phyloP scores from a whole-genome alignment of 257 asterid species.

The Solanum bulbocastanum region DNA sequence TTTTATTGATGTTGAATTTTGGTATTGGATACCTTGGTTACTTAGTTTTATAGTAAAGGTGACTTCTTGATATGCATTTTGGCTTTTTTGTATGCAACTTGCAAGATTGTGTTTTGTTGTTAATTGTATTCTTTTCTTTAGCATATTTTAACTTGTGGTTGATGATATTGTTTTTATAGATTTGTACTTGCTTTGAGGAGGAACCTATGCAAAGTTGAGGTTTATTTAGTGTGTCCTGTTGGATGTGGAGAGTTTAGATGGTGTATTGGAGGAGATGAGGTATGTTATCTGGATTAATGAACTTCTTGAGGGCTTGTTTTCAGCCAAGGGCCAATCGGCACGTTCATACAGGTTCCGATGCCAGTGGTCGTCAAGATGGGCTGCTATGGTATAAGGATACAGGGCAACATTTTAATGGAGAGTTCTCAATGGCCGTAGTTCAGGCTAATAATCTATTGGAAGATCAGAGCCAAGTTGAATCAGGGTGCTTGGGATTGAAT shows the following conservation, averaged over 20 bases:
- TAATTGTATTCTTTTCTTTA: neutral
- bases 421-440: conserved; percentile 72
- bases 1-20: conserved; percentile 18
- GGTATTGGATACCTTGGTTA: neutral
- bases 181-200: neutral
- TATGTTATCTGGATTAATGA: conserved; percentile 54
- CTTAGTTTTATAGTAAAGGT: conserved; percentile 1
- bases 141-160: neutral
- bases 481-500: conserved; percentile 42
- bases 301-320: conserved; percentile 53
- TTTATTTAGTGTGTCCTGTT: conserved; percentile 4
- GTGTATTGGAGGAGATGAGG: conserved; percentile 68
- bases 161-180: neutral
- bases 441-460: conserved; percentile 63
- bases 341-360: conserved; percentile 38
- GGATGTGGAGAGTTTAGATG: conserved; percentile 38
- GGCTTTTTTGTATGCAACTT: neutral
- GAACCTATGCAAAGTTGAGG: neutral
- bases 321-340: conserved; percentile 36
- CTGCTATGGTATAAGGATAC: conserved; percentile 61
- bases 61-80: neutral
- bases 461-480: conserved; percentile 66
- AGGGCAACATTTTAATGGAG: conserved; percentile 56
- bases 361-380: conserved; percentile 53
- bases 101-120: neutral